Conservation (phyloP, 2,329 filamentous ascomycete genomes). For the Aureobasidium musti region DNA sequence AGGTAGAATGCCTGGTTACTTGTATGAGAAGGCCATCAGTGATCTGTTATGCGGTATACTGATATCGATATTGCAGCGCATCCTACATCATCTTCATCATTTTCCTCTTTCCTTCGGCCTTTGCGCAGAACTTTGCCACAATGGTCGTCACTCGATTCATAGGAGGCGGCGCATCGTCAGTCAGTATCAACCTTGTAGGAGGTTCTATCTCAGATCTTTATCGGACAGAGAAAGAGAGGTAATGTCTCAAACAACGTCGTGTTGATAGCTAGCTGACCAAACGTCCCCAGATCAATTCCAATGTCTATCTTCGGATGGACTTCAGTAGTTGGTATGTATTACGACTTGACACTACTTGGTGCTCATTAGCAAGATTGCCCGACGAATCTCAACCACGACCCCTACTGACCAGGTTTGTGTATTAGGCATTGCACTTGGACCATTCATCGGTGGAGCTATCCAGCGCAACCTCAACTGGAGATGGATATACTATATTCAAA, state of each 20-base stretch:
- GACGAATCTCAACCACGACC: background rate
- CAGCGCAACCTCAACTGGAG: constrained; percentile 36
- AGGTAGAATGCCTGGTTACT: constrained; percentile 38
- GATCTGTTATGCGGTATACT: background rate
- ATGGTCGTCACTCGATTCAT: constrained; percentile 38
- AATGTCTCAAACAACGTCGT: constrained; percentile 20
- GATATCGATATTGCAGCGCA: constrained; percentile 5
- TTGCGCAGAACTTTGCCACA: constrained; percentile 37
- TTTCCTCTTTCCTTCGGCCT: constrained; percentile 37
- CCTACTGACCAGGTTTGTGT: background rate
- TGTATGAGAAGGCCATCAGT: constrained; percentile 12
- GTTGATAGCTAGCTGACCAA: background rate
- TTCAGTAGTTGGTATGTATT: background rate
- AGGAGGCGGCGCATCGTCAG: constrained; percentile 38
- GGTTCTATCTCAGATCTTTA: constrained; percentile 41
- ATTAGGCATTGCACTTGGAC: constrained; percentile 40
- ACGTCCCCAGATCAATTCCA: constrained; percentile 31
- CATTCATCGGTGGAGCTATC: constrained; percentile 40
- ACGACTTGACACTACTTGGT: background rate
- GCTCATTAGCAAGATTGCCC: background rate
- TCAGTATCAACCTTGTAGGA: constrained; percentile 38
- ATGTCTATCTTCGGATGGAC: constrained; percentile 40
- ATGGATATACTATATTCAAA: constrained; percentile 38
- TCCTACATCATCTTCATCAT: constrained; percentile 37
- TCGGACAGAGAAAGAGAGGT: constrained; percentile 36